Percentiles rank a stretch among this genome's conserved stretches.
Evolutionary conservation across 345 rosid genomes (phyloP).

Genomic region (Clausena lansium): DNA sequence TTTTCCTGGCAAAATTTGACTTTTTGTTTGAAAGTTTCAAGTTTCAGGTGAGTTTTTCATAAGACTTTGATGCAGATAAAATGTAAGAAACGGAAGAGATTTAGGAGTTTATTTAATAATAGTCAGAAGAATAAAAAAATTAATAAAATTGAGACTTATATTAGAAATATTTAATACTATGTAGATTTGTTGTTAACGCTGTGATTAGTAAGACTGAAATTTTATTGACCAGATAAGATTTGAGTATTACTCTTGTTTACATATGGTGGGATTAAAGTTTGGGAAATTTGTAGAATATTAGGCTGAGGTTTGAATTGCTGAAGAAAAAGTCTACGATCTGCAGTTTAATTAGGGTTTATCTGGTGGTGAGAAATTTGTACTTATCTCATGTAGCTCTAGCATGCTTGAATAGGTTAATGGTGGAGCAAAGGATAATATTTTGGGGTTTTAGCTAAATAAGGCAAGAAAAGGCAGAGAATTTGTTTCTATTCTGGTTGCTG

Average conservation of each 20-base stretch:
- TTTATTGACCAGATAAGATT: not conserved
- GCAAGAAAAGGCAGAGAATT: not conserved
- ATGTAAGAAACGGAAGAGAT: not conserved
- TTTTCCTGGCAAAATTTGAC: conserved; percentile 21
- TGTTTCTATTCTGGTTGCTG: not conserved
- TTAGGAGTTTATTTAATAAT: not conserved
- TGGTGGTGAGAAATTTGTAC: too few species aligned
- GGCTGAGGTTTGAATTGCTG: not conserved
- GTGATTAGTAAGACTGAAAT: not conserved
- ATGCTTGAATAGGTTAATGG: not conserved
- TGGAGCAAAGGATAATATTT: not conserved
- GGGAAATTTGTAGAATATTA: not conserved
- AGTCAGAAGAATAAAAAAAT: too few species aligned
- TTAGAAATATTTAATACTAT: not conserved
- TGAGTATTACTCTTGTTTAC: not conserved
- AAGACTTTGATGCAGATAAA: not conserved
- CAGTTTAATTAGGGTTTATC: not conserved
- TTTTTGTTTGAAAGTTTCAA: not conserved
- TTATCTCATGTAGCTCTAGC: not conserved
- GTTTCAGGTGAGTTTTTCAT: conserved; percentile 35
- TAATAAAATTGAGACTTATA: not conserved
- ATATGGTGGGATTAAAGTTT: not conserved
- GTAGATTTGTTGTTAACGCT: not conserved
- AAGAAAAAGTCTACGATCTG: not conserved
- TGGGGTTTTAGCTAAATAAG: not conserved